These are phyloP conservation scores for Alternaria arbusti DNA, from an alignment of 2,329 filamentous ascomycete genomes.

Conservation along the genomic window DNA sequence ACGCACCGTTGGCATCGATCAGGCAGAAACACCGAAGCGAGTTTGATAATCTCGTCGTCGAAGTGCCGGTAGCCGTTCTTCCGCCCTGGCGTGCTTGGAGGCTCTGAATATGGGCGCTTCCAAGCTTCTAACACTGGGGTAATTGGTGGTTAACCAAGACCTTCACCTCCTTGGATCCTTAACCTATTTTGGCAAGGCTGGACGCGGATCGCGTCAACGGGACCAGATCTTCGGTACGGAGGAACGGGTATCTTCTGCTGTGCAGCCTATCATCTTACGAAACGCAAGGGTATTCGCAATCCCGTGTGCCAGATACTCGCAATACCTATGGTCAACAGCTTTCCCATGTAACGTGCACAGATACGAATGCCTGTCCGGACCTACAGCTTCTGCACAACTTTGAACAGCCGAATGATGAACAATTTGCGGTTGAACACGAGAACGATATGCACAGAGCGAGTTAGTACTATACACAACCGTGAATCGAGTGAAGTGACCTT, in stretches of 20 bases:
- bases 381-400: not conserved
- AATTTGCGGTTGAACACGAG: not conserved
- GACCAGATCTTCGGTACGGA: not conserved
- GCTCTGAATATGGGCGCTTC: not conserved
- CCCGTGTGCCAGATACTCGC: not conserved
- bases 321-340: not conserved
- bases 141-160: conserved; percentile 4
- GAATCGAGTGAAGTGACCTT: not conserved
- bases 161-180: not conserved
- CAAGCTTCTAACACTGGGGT: not conserved
- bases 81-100: conserved; percentile 11
- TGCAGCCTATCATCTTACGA: not conserved
- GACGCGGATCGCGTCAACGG: not conserved
- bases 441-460: not conserved
- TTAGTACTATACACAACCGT: not conserved
- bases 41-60: not conserved
- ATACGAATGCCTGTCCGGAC: not conserved
- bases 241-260: not conserved
- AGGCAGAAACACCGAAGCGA: not conserved
- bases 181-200: not conserved
- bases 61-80: conserved; percentile 14
- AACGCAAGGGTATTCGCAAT: not conserved
- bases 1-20: conserved; percentile 14
- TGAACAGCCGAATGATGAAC: not conserved
- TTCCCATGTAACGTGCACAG: not conserved